These are phyloP conservation scores for Hypoxylon rickii DNA, from an alignment of 495 filamentous ascomycete species.

Conservation along the genomic window DNA sequence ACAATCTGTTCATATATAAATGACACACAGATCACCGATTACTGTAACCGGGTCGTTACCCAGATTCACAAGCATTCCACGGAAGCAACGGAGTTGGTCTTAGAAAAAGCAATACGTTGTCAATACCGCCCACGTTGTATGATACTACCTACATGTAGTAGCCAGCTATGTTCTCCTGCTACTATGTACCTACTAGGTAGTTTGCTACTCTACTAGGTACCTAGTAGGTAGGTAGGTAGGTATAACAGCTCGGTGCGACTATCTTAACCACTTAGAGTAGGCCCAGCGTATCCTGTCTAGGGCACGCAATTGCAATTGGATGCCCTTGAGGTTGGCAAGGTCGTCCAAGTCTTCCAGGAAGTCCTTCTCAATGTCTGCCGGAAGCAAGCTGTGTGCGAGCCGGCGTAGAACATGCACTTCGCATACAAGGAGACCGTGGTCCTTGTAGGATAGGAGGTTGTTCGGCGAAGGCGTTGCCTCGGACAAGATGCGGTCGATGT, in stretches of 20 bases:
- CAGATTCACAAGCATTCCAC: no score
- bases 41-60: no score
- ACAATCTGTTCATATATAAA: no score
- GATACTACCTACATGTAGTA: no score
- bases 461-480: conserved; percentile 63
- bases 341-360: conserved; percentile 86
- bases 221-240: background rate
- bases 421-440: conserved; percentile 86
- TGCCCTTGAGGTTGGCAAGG: conserved; percentile 75
- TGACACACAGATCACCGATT: no score
- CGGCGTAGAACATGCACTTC: conserved; percentile 80
- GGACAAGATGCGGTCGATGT: conserved; percentile 81
- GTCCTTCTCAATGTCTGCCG: conserved; percentile 71
- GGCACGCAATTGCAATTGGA: conserved; percentile 73
- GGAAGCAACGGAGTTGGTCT: no score
- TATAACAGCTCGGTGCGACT: conserved; percentile 1
- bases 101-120: no score
- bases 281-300: conserved; percentile 84
- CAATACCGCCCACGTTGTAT: no score
- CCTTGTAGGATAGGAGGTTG: conserved; percentile 80
- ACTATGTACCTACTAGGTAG: background rate
- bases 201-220: background rate
- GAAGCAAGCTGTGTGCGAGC: conserved; percentile 65
- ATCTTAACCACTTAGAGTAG: conserved; percentile 74
- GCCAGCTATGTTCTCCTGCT: background rate